Conservation (phyloP, 768 basidiomycete genomes). For the Amanita fuliginea region DNA sequence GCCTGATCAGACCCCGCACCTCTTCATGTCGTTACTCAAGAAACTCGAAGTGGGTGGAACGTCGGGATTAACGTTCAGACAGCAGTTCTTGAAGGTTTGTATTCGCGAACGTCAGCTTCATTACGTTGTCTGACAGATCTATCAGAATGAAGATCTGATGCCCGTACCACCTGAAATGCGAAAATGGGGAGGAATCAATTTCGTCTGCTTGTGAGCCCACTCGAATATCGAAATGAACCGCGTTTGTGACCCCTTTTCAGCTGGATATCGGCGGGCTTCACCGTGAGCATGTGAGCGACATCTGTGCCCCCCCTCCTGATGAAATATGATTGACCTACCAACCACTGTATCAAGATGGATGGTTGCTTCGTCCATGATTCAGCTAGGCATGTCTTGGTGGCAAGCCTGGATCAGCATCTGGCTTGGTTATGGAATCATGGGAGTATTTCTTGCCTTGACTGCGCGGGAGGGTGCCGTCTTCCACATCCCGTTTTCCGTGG, state of each 20-base stretch:
- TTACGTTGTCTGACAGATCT: slow-evolving; percentile 4
- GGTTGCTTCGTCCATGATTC: slow-evolving; percentile 69
- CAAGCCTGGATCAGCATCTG: slow-evolving; percentile 77
- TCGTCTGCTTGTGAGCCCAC: slow-evolving; percentile 47
- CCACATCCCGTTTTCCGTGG: slow-evolving; percentile 67
- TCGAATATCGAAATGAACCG: background rate
- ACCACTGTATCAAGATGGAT: slow-evolving; percentile 54
- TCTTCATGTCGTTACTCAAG: slow-evolving; percentile 22
- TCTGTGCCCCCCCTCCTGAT: background rate
- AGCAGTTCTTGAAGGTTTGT: slow-evolving; percentile 50
- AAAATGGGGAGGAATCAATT: slow-evolving; percentile 57
- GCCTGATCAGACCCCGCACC: background rate
- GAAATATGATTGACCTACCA: background rate
- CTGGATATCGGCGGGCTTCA: slow-evolving; percentile 77
- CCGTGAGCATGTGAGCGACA: slow-evolving; percentile 54
- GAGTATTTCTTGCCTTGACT: slow-evolving; percentile 66
- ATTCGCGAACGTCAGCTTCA: background rate
- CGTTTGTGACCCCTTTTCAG: slow-evolving; percentile 20
- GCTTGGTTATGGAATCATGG: slow-evolving; percentile 47
- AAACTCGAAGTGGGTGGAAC: slow-evolving; percentile 43
- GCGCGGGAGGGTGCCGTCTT: slow-evolving; percentile 69
- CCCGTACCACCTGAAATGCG: slow-evolving; percentile 54
- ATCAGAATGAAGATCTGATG: slow-evolving; percentile 52
- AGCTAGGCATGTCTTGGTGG: slow-evolving; percentile 71
- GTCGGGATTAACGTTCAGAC: slow-evolving; percentile 36